Percentiles rank a stretch among this genome's conserved stretches.
phyloP scores from a whole-genome alignment of 441 rosid genomes.

The Jatropha podagrica region DNA sequence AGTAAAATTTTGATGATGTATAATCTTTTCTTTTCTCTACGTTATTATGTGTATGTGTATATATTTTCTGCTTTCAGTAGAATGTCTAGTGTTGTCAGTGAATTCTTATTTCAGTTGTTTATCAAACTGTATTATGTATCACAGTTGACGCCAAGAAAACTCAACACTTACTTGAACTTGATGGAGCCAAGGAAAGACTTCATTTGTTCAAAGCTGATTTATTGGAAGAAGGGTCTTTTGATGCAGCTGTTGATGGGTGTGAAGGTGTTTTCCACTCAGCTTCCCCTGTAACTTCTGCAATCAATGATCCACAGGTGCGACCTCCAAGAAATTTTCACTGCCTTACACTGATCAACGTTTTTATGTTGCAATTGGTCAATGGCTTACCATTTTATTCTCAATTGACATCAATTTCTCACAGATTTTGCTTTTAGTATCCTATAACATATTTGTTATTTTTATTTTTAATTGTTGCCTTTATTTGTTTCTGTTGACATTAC shows the following conservation, averaged over 20 bases:
- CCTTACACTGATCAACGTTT: background rate
- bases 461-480: background rate
- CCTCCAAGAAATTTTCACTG: background rate
- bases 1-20: background rate
- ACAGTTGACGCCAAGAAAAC: slow-evolving; percentile 40
- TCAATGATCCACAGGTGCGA: slow-evolving; percentile 45
- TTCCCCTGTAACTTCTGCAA: slow-evolving; percentile 52
- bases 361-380: background rate
- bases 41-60: too few relatives aligned
- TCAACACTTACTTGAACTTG: slow-evolving; percentile 35
- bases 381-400: background rate
- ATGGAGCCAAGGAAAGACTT: slow-evolving; percentile 49
- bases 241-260: slow-evolving; percentile 53
- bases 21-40: background rate
- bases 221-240: slow-evolving; percentile 60
- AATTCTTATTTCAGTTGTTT: background rate
- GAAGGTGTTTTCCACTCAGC: slow-evolving; percentile 82
- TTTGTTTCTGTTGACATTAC: background rate
- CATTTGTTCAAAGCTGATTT: slow-evolving; percentile 33
- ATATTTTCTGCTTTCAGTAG: background rate
- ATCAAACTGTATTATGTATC: background rate
- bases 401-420: too few relatives aligned
- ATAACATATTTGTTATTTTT: background rate
- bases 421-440: too few relatives aligned
- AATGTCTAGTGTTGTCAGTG: background rate